A percentile compares a stretch with the other conserved stretches of the same genome.
Evolutionary conservation across 169 alveolate genomes (phyloP).

Genomic region (Plasmodium vinckei): DNA sequence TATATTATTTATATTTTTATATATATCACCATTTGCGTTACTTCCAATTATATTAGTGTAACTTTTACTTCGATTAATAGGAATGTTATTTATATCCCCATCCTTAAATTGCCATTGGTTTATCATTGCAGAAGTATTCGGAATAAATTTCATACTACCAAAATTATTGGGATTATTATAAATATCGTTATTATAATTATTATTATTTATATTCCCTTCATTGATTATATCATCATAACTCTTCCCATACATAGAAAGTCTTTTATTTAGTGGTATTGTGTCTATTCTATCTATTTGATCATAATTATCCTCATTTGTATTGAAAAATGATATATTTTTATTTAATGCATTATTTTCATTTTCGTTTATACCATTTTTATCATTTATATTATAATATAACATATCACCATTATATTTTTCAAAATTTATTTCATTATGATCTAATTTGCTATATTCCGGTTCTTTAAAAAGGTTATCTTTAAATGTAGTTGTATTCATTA

Average conservation of each 20-base stretch:
- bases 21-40: not conserved
- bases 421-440: slow-evolving; percentile 1
- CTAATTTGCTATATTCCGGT: not conserved
- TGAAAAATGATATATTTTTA: not conserved
- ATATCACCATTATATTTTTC: not conserved
- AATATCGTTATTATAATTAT: not conserved
- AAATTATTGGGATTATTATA: not conserved
- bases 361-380: not conserved
- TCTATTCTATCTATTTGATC: not conserved
- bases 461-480: slow-evolving; percentile 11
- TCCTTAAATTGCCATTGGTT: not conserved
- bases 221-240: too few species aligned
- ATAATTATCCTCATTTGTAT: not conserved
- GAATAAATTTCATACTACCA: not conserved
- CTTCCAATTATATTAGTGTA: not conserved
- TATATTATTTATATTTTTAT: too few species aligned
- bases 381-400: not conserved
- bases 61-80: not conserved
- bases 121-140: not conserved
- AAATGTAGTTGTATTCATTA: slow-evolving; percentile 53
- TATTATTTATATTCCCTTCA: not conserved
- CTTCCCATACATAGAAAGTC: too few species aligned
- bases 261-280: too few species aligned
- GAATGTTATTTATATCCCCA: not conserved
- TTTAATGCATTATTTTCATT: not conserved